These are phyloP conservation scores for Capsaspora owczarzaki DNA, from an alignment of 78 protist genomes.

Conservation along the genomic window DNA sequence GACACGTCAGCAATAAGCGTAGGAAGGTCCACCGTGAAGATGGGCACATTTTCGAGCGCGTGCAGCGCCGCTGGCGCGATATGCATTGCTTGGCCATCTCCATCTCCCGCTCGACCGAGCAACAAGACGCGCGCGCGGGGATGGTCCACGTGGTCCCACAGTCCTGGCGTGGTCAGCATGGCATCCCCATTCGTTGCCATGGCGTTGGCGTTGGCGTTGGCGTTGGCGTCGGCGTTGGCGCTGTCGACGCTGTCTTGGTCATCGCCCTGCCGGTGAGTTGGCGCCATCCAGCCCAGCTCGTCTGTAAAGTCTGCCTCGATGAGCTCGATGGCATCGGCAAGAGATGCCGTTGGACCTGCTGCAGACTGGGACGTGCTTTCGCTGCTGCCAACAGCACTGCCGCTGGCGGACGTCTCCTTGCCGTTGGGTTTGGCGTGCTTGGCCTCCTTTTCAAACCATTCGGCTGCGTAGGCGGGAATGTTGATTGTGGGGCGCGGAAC, in stretches of 20 bases:
- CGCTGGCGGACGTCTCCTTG: too few species aligned
- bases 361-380: too few species aligned
- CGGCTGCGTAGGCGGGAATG: not conserved
- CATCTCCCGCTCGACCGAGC: not conserved
- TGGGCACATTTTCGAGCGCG: not conserved
- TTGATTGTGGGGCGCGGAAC: not conserved
- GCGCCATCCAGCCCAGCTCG: too few species aligned
- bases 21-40: not conserved
- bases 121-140: not conserved
- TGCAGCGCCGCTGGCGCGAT: constrained; percentile 4
- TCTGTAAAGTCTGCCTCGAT: too few species aligned
- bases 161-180: not conserved
- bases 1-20: not conserved
- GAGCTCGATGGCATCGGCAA: too few species aligned
- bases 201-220: too few species aligned
- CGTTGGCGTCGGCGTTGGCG: not conserved
- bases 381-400: too few species aligned
- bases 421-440: too few species aligned
- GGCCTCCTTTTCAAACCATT: not conserved
- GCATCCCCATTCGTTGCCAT: not conserved
- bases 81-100: not conserved
- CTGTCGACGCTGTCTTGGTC: too few species aligned
- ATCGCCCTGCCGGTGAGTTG: too few species aligned
- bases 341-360: too few species aligned
- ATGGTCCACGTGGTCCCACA: not conserved